Conservation (phyloP, 2,329 filamentous ascomycete genomes). For the Aspergillus ochraceoroseus region DNA sequence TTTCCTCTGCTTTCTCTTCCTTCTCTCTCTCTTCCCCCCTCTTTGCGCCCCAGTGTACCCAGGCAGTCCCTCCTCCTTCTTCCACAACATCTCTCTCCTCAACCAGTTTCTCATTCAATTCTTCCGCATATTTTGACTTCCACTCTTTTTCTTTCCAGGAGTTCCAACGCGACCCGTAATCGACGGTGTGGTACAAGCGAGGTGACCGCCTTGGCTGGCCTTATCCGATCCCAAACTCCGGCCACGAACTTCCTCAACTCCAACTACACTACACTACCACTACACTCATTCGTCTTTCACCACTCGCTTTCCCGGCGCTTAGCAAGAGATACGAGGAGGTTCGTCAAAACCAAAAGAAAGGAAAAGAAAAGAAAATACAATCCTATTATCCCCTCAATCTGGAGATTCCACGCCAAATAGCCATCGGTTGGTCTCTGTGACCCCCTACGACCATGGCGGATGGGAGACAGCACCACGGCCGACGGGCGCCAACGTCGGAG, state of each 20-base stretch:
- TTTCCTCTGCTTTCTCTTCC: slow-evolving; percentile 16
- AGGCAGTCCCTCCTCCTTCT: slow-evolving; percentile 1
- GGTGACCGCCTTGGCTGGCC: slow-evolving; percentile 28
- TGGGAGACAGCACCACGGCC: slow-evolving; percentile 32
- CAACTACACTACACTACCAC: slow-evolving; percentile 6
- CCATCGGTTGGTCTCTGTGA: slow-evolving; percentile 26
- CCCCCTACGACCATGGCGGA: slow-evolving; percentile 37
- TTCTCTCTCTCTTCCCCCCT: slow-evolving; percentile 13
- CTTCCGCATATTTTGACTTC: background rate
- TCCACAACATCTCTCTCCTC: background rate
- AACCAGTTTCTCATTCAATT: background rate
- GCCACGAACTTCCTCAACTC: slow-evolving; percentile 11
- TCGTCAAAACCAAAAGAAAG: too few species aligned
- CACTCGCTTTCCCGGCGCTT: background rate
- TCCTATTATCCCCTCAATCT: slow-evolving; percentile 19
- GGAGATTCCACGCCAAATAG: slow-evolving; percentile 21
- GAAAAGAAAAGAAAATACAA: too few species aligned
- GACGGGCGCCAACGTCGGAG: slow-evolving; percentile 27
- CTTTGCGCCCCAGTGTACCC: slow-evolving; percentile 7
- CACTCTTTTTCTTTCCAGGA: too few species aligned
- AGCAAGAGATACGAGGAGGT: too few species aligned
- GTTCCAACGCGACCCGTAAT: too few species aligned
- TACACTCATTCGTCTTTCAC: slow-evolving; percentile 3
- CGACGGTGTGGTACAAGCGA: slow-evolving; percentile 18
- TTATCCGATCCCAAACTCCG: slow-evolving; percentile 21